Evolutionary conservation across 257 asterid species (phyloP), one percentile per base, ranked within the genome.

Genomic region (Solanum ahanhuiri): DNA sequence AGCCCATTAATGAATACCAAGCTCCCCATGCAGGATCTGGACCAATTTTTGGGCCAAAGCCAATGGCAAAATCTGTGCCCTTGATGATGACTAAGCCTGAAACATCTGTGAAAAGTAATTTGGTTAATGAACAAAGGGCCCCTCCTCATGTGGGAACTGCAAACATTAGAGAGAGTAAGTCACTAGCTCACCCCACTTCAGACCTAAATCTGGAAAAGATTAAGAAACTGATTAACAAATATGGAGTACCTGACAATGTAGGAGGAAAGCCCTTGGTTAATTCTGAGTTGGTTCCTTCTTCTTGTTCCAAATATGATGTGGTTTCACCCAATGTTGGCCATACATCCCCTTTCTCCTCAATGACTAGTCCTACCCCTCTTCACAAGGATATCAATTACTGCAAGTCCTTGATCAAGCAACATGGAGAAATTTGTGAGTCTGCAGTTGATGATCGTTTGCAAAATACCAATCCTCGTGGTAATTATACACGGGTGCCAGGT

Each of bases 361-460:
- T 31, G 72, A 77, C 48, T 5, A 34, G 18, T 30, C 71, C 81
- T 28, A 41, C 64, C 77, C 76, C 88, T 89, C 48, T 66, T 67
- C 63, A 51, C 22, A 85, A 86, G 81, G 92, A 90, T 81, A 14
- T 83, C 17, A 82, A 83, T 57, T 87, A 90, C 75, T 37, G 57
- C 28, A 86, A 85, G 70, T 69, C 90, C 84, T 69, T 87, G 73
- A 83, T 89, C 85, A 86, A 60, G 86, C 90, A 90, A 83, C 92
- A 90, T 87, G 93, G 92, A 57, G 83, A 76, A 83, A 88, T 37
- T 25, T 88, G 63, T 51, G 81, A 71, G 20, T 79, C 7, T 30
- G 15, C 6, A 86, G 90, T 57, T 43, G 70, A 54, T 12, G 88
- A 71, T 9, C 82, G n/a, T 81, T 82, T 67, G 28, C 87, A 20